A percentile compares a stretch with the other conserved stretches of the same genome.
These are phyloP conservation scores for Colletotrichum costaricense DNA, from an alignment of 2,329 filamentous ascomycete species.

Conservation along the genomic window DNA sequence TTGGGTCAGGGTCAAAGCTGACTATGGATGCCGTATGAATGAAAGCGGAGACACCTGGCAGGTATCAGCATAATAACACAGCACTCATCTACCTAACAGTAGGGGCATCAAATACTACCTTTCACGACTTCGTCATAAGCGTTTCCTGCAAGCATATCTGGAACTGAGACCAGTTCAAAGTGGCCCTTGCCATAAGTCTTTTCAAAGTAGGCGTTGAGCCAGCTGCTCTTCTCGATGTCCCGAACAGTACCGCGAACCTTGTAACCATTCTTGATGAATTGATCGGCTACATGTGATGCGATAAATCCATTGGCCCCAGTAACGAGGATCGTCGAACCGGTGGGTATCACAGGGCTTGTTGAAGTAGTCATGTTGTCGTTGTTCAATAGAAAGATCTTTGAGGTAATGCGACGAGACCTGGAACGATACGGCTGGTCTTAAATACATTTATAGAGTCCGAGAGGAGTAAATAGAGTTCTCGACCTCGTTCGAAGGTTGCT, in stretches of 20 bases:
- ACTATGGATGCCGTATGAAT: slow-evolving; percentile 52
- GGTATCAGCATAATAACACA: not conserved
- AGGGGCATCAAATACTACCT: slow-evolving; percentile 28
- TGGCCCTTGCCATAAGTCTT: slow-evolving; percentile 46
- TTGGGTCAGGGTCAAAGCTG: slow-evolving; percentile 48
- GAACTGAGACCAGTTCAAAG: slow-evolving; percentile 48
- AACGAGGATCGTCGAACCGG: slow-evolving; percentile 50
- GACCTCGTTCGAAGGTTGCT: no score
- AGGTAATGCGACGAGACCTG: no score
- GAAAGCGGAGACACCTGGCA: slow-evolving; percentile 41
- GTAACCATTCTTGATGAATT: slow-evolving; percentile 52
- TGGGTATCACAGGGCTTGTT: slow-evolving; percentile 35
- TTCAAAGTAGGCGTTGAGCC: slow-evolving; percentile 44
- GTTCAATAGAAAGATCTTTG: no score
- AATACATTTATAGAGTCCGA: no score
- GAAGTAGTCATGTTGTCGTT: no score
- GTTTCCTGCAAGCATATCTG: slow-evolving; percentile 44
- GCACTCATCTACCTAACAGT: no score
- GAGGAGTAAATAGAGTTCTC: no score
- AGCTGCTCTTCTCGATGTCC: slow-evolving; percentile 44
- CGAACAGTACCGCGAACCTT: slow-evolving; percentile 58
- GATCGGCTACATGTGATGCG: slow-evolving; percentile 51
- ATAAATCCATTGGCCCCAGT: slow-evolving; percentile 56
- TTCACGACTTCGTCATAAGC: slow-evolving; percentile 44
- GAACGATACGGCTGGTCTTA: no score